Evolutionary conservation across 2,329 filamentous ascomycete species (phyloP), one percentile per base, ranked within the genome.

Genomic region (Aspergillus pseudonomiae): DNA sequence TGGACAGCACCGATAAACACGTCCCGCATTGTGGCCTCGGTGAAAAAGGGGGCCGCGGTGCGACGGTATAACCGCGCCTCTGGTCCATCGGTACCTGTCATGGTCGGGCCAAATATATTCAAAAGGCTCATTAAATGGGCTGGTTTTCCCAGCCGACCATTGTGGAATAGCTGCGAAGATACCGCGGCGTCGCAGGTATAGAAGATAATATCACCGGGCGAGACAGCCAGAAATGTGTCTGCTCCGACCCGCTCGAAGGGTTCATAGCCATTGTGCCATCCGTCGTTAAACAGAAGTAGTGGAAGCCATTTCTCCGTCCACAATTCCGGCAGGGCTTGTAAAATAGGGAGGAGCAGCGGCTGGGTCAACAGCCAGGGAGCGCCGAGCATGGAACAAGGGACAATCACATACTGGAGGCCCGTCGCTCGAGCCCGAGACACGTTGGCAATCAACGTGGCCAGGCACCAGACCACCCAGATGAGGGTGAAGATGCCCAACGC

Each of bases 291-390:
- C 12, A 36, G 30, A n/a, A 52, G 45, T 45, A 59, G 43, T 12
- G 57, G 57, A 36, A 52, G 57, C 57, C 57, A 59, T 9, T 36
- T 36, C n/a, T 46, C 24, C 14, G 57, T 59, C 57, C 57, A 59
- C 26, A 34, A 30, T 10, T 4, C 9, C 2, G 57, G 57, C 19
- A 59, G 57, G 11, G 43, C 41, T 34, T 26, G 16, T 9, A 59
- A 30, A 11, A 48, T 5, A 21, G 57, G 57, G 4, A 59, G 41
- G 2, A 52, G 9, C 3, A 59, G 4, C 19, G 57, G 45, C 34
- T 59, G 57, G n/a, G 12, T 34, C 26, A 59, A 32, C 26, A 59
- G 41, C 57, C 57, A 59, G n/a, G 57, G 41, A 14, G 41, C 28
- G 2, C 57, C 43, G 14, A 59, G 57, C 19, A 48, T 21, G 7